Evolutionary conservation across 352 stramenopile genomes (phyloP).

Genomic region (Globisporangium nagaii): DNA sequence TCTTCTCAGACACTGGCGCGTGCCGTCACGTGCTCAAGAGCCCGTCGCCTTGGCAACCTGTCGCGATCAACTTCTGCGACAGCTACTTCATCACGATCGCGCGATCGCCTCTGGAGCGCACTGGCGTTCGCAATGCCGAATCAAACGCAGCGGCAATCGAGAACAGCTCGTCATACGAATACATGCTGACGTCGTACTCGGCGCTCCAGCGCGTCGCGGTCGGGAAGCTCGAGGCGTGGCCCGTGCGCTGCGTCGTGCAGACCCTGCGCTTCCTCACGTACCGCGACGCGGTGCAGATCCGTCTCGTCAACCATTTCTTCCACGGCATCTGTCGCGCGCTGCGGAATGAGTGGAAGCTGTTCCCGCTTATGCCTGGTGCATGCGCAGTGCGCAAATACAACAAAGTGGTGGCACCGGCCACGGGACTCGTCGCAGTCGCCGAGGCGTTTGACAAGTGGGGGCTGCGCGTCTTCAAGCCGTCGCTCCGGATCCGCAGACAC

Average conservation of each 20-base stretch:
- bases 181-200: slow-evolving; percentile 19
- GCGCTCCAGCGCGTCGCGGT: slow-evolving; percentile 14
- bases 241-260: slow-evolving; percentile 15
- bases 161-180: background rate
- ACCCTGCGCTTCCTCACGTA: slow-evolving; percentile 45
- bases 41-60: slow-evolving; percentile 7
- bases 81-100: slow-evolving; percentile 13
- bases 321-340: slow-evolving; percentile 31
- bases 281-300: slow-evolving; percentile 33
- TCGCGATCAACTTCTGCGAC: slow-evolving; percentile 18
- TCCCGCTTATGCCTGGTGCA: slow-evolving; percentile 27
- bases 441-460: slow-evolving; percentile 61
- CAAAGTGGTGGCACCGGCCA: slow-evolving; percentile 24
- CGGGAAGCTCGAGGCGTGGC: slow-evolving; percentile 24
- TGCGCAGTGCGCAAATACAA: slow-evolving; percentile 30
- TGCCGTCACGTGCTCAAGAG: slow-evolving; percentile 30
- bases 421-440: slow-evolving; percentile 34
- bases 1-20: slow-evolving; percentile 35
- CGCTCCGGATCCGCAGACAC: slow-evolving; percentile 31
- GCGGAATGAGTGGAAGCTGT: slow-evolving; percentile 49
- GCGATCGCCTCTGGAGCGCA: background rate
- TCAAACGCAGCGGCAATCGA: background rate
- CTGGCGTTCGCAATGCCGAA: background rate
- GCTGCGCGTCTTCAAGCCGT: slow-evolving; percentile 35
- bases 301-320: slow-evolving; percentile 29